Evolutionary conservation across 768 basidiomycete species (phyloP), one percentile per base, ranked within the genome.

Genomic region (Mycena latifolia): DNA sequence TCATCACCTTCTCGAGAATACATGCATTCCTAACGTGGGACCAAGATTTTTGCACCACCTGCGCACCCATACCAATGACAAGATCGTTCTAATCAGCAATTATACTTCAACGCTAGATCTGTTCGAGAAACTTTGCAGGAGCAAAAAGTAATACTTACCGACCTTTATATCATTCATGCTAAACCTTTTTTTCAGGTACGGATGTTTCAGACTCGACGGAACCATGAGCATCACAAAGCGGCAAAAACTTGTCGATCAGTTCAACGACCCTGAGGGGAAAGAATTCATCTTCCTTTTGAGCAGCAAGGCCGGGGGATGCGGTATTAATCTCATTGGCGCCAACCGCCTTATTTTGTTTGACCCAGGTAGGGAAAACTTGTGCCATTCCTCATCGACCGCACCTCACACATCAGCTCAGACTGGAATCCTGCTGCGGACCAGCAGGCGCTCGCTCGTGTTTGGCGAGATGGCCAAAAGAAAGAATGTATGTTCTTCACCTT

Each of bases 391-490:
- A 25, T 31, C 14, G 50, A 53, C 25, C 39, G 39, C 20, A 54
- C 50, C 37, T 73, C 37, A 54, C 27, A 24, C 46, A 11, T 35
- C 24, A 1, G 5, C 17, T 5, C n/a, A 96, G 96, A 98, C 74
- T 98, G 96, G 96, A 98, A 98, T 73, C 96, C 96, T 27, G 97
- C 97, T 12, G 95, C 96, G 28, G 97, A 99, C 78, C 98, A 99
- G 76, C 97, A 99, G 77, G 97, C 97, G 10, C 85, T 99, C 7
- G 97, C 97, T 47, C 95, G 97, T 76, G 97, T 99, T 11, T 99
- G 97, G 97, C 93, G 97, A 80, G 97, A 99, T 74, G 97, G 97
- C 0, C 97, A 99, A 78, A 99, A 98, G 88, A 99, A 99, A 87
- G 96, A 98, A 80, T 99, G 97, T 96, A 74, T 57, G 92, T 75